These are phyloP conservation scores for Sclerotinia glacialis DNA, from an alignment of 2,329 filamentous ascomycete genomes.

Conservation along the genomic window DNA sequence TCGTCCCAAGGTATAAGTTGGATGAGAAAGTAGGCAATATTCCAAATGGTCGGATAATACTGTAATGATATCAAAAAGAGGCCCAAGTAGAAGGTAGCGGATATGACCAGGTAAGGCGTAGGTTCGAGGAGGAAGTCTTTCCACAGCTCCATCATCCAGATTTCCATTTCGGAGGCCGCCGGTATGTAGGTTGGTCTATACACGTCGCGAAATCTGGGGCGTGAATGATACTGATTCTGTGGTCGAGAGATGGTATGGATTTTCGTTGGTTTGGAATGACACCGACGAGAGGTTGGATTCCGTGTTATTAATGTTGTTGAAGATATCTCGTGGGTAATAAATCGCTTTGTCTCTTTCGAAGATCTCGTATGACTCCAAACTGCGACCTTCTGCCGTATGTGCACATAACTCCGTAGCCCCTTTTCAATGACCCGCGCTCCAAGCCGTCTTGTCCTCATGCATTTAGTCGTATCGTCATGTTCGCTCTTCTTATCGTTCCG, in stretches of 20 bases:
- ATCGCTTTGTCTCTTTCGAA: not conserved
- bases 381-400: slow-evolving; percentile 21
- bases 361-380: slow-evolving; percentile 6
- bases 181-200: slow-evolving; percentile 8
- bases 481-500: slow-evolving; percentile 29
- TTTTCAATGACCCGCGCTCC: slow-evolving; percentile 22
- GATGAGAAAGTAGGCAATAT: slow-evolving; percentile 27
- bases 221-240: not conserved
- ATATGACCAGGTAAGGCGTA: slow-evolving; percentile 33
- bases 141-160: slow-evolving; percentile 32
- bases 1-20: slow-evolving; percentile 35
- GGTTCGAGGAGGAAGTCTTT: slow-evolving; percentile 34
- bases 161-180: slow-evolving; percentile 29
- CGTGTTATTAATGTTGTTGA: not conserved
- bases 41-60: slow-evolving; percentile 29
- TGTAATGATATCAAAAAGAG: slow-evolving; percentile 29
- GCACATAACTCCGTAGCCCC: slow-evolving; percentile 31
- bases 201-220: slow-evolving; percentile 17
- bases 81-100: slow-evolving; percentile 30
- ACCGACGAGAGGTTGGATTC: not conserved
- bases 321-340: not conserved
- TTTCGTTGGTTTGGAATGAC: not conserved
- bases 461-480: slow-evolving; percentile 12
- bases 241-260: not conserved
- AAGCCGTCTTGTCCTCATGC: slow-evolving; percentile 11